A percentile compares a stretch with the other conserved stretches of the same genome.
phyloP scores from a whole-genome alignment of 306 rosid species.

The Begonia masoniana region DNA sequence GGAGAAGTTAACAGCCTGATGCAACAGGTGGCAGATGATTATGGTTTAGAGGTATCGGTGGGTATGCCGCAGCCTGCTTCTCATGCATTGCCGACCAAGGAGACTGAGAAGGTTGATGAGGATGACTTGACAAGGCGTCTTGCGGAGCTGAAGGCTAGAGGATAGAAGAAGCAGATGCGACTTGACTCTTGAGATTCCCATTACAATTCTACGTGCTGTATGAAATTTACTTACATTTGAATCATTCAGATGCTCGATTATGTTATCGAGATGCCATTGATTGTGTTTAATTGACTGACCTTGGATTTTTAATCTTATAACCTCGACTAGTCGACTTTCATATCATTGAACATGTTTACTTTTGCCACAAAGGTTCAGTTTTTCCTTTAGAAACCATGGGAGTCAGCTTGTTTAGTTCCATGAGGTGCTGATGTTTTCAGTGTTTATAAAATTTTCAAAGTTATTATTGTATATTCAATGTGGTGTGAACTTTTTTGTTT shows the following conservation, averaged over 20 bases:
- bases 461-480: no score
- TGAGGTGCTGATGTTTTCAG: no score
- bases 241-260: neutral
- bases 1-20: slow-evolving; percentile 89
- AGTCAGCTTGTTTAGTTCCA: no score
- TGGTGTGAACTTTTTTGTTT: no score
- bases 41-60: slow-evolving; percentile 90
- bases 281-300: no score
- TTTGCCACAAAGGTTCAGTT: no score
- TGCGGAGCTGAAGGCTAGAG: slow-evolving; percentile 97
- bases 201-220: neutral
- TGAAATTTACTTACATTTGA: slow-evolving; percentile 8
- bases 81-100: slow-evolving; percentile 78
- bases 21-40: slow-evolving; percentile 98
- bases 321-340: no score
- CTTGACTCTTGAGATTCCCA: neutral
- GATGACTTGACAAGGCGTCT: slow-evolving; percentile 85
- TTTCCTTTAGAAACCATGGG: no score
- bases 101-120: slow-evolving; percentile 78
- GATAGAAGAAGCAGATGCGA: slow-evolving; percentile 15
- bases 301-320: no score
- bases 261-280: no score
- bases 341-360: no score
- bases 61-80: slow-evolving; percentile 84
- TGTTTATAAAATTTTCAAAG: no score